These are phyloP conservation scores for Hypsizygus ulmarius DNA, from an alignment of 1,284 basidiomycete species.

Conservation along the genomic window DNA sequence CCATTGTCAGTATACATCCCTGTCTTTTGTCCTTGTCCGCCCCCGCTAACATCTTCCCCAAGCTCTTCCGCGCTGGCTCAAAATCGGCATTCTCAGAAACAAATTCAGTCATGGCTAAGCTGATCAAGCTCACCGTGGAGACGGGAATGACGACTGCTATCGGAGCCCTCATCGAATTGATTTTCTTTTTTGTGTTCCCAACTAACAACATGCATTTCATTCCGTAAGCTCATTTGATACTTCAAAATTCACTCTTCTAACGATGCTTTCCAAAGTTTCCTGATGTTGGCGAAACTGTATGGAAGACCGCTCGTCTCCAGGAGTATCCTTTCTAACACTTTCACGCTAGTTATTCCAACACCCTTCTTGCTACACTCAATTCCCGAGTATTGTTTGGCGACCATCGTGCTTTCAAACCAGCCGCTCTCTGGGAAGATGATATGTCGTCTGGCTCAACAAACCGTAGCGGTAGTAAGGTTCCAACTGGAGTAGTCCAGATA, in stretches of 20 bases:
- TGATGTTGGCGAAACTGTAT: too few relatives aligned
- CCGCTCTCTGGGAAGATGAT: slow-evolving; percentile 8
- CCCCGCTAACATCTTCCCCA: not conserved
- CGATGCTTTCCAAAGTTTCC: too few relatives aligned
- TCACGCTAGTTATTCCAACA: slow-evolving; percentile 4
- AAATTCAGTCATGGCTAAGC: slow-evolving; percentile 2
- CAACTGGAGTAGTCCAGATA: not conserved
- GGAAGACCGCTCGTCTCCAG: too few relatives aligned
- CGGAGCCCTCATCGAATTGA: slow-evolving; percentile 7
- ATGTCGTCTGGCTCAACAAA: too few relatives aligned
- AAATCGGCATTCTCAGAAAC: slow-evolving; percentile 2
- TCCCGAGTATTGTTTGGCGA: not conserved
- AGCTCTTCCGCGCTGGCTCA: slow-evolving; percentile 2
- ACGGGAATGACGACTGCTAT: slow-evolving; percentile 10
- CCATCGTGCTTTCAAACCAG: not conserved
- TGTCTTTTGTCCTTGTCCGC: not conserved
- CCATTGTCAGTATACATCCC: not conserved
- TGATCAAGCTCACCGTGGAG: slow-evolving; percentile 10
- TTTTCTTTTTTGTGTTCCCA: slow-evolving; percentile 10
- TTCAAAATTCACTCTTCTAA: too few relatives aligned
- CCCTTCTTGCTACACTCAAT: slow-evolving; percentile 7
- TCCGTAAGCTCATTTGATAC: not conserved
- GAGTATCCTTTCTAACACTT: not conserved
- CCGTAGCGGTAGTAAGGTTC: not conserved
- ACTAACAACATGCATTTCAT: slow-evolving; percentile 10